These are phyloP conservation scores for Monilinia polystroma DNA, from an alignment of 2,329 filamentous ascomycete genomes.

Conservation along the genomic window DNA sequence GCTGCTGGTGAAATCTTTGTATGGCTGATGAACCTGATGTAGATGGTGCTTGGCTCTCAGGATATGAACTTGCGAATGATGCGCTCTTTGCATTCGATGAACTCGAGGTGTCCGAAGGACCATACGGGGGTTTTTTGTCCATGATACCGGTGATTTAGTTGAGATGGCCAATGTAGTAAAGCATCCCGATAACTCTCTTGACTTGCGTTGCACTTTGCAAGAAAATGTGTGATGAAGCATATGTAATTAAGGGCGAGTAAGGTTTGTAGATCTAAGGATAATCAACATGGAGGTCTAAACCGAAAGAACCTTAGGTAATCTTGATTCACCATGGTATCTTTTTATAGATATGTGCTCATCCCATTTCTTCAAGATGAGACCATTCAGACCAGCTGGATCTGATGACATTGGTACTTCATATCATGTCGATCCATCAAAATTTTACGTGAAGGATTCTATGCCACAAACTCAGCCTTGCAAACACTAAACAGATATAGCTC, in stretches of 20 bases:
- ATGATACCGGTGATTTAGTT: neutral
- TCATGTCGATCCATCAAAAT: neutral
- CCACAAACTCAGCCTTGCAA: neutral
- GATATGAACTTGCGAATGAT: constrained; percentile 5
- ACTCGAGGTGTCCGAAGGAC: neutral
- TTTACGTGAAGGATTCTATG: neutral
- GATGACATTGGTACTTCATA: neutral
- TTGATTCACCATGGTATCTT: neutral
- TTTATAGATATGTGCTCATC: neutral
- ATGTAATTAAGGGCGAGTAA: neutral
- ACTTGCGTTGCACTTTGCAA: neutral
- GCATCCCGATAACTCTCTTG: neutral
- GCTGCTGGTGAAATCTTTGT: neutral
- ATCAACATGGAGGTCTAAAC: neutral
- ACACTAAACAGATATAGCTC: neutral
- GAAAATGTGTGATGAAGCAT: neutral
- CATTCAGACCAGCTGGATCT: neutral
- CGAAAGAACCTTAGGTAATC: neutral
- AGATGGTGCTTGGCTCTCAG: constrained; percentile 6
- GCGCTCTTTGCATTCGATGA: constrained; percentile 4
- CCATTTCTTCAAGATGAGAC: neutral
- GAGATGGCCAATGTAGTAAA: neutral
- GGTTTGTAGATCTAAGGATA: neutral
- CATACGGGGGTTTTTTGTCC: neutral
- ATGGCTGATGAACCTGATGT: neutral